Percentiles rank a stretch among this genome's conserved stretches.
These are phyloP conservation scores for Aegilops tauschii DNA, from an alignment of 176 grass and related monocot species.

Conservation along the genomic window DNA sequence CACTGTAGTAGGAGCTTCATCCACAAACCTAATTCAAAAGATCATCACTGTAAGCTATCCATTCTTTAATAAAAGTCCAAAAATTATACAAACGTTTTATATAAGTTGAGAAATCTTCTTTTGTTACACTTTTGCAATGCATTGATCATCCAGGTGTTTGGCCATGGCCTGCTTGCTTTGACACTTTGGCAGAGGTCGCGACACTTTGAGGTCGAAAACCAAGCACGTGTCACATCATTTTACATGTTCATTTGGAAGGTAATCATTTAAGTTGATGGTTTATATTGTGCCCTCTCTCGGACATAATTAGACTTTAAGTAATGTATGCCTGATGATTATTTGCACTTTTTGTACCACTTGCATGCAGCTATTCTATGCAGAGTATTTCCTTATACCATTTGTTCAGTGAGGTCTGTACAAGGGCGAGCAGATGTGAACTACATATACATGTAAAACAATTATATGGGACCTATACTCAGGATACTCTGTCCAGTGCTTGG, in stretches of 20 bases:
- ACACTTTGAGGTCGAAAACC: slow-evolving; percentile 37
- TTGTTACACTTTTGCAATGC: not conserved
- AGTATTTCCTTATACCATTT: slow-evolving; percentile 87
- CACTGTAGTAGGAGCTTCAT: slow-evolving; percentile 59
- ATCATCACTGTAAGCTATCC: slow-evolving; percentile 46
- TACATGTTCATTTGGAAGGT: slow-evolving; percentile 99
- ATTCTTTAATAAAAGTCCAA: not conserved
- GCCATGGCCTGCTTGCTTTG: slow-evolving; percentile 61
- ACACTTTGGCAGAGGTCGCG: slow-evolving; percentile 46
- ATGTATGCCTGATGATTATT: not conserved
- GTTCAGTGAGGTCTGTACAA: slow-evolving; percentile 34
- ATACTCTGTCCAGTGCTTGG: not conserved
- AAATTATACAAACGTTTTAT: too few relatives aligned
- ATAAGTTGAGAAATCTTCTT: not conserved
- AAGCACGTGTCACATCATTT: slow-evolving; percentile 51
- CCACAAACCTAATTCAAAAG: slow-evolving; percentile 38
- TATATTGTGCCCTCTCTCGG: not conserved
- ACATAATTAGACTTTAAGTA: not conserved
- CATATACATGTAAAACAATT: not conserved
- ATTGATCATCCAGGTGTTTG: slow-evolving; percentile 45
- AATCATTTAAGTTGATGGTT: not conserved
- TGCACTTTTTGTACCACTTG: not conserved
- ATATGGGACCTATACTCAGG: not conserved
- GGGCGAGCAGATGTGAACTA: not conserved
- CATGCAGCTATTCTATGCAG: slow-evolving; percentile 72